Conservation (phyloP, 2,329 filamentous ascomycete genomes). For the Nectriaceae sp. region DNA sequence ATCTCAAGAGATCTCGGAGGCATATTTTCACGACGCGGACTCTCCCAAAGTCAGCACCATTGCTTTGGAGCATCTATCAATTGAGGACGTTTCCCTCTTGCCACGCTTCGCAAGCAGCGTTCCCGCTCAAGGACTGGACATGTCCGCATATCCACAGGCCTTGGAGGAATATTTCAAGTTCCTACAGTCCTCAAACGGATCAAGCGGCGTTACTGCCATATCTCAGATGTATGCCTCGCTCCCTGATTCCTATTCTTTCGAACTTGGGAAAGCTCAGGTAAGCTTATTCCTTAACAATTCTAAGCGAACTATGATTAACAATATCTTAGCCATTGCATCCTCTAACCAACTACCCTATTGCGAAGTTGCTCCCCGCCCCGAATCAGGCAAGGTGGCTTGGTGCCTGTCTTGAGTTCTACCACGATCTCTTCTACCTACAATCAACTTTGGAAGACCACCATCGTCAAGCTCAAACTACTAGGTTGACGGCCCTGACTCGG, state of each 20-base stretch:
- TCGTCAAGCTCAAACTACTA: conserved; percentile 45
- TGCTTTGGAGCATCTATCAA: conserved; percentile 50
- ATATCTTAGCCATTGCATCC: conserved; percentile 56
- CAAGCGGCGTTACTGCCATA: conserved; percentile 34
- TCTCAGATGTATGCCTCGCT: conserved; percentile 38
- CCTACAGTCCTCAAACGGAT: conserved; percentile 35
- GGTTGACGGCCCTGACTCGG: conserved; percentile 57
- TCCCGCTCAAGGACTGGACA: conserved; percentile 7
- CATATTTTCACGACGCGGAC: conserved; percentile 21
- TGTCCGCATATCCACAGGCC: conserved; percentile 9
- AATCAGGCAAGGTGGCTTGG: conserved; percentile 50
- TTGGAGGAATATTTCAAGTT: conserved; percentile 32
- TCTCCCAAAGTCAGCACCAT: conserved; percentile 32
- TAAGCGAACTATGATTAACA: conserved; percentile 10
- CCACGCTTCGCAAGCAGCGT: conserved; percentile 32
- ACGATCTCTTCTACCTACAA: conserved; percentile 45
- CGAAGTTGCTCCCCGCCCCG: conserved; percentile 44
- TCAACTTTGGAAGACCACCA: conserved; percentile 44
- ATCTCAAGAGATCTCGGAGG: conserved; percentile 34
- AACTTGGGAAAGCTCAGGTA: conserved; percentile 41
- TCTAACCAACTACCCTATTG: conserved; percentile 57
- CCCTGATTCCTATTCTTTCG: conserved; percentile 23
- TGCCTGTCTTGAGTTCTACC: conserved; percentile 52
- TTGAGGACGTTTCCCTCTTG: conserved; percentile 46
- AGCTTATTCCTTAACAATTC: neutral